Conservation (phyloP, 2,329 filamentous ascomycete genomes). For the Juglanconis oblonga region DNA sequence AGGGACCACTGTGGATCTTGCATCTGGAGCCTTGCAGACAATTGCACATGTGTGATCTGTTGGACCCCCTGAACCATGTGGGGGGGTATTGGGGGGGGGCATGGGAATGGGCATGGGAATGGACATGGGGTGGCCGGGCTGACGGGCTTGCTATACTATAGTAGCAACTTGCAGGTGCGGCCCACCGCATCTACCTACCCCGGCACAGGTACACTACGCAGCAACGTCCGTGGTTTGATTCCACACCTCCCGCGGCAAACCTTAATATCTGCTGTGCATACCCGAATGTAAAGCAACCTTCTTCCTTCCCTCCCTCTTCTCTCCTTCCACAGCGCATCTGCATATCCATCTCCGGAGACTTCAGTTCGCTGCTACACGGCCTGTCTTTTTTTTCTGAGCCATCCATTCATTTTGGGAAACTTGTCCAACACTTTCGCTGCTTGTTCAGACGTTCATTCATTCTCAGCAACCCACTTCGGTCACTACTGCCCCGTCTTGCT, state of each 20-base stretch:
- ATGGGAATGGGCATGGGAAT: no score
- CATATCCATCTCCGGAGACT: slow-evolving; percentile 1
- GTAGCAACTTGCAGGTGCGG: not conserved
- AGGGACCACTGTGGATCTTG: not conserved
- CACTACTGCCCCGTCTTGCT: not conserved
- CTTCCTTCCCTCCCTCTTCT: not conserved
- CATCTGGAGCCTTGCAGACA: no score
- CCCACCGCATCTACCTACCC: not conserved
- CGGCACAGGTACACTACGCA: not conserved
- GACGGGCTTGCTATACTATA: no score
- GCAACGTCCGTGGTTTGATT: not conserved
- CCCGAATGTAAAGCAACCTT: not conserved
- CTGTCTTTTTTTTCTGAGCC: slow-evolving; percentile 4
- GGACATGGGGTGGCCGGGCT: no score
- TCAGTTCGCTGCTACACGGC: slow-evolving; percentile 9
- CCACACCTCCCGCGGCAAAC: slow-evolving; percentile 5
- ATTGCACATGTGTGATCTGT: not conserved
- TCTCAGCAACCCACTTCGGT: not conserved
- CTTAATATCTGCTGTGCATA: slow-evolving; percentile 19
- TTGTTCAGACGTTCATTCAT: slow-evolving; percentile 17
- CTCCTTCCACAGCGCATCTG: slow-evolving; percentile 6
- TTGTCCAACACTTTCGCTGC: slow-evolving; percentile 15
- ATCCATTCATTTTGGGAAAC: slow-evolving; percentile 14
- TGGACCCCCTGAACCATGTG: no score
- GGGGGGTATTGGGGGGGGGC: no score